phyloP scores from a whole-genome alignment of 768 basidiomycete species.

The Rhodotorula babjevae region DNA sequence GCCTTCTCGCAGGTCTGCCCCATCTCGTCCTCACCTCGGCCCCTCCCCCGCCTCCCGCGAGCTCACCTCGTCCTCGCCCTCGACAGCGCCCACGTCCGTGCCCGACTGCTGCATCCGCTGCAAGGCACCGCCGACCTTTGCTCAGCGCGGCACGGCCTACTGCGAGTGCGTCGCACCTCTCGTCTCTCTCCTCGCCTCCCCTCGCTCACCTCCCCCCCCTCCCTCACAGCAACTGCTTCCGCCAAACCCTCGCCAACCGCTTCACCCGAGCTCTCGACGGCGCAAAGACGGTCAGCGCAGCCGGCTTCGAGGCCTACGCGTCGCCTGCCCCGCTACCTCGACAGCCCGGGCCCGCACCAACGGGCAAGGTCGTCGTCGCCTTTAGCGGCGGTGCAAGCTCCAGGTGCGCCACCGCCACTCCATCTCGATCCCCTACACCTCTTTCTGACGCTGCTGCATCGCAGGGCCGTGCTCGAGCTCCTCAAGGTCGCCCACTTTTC shows the following conservation, averaged over 20 bases:
- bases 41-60: background rate
- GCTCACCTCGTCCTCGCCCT: background rate
- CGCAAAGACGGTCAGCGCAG: background rate
- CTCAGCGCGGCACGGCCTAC: background rate
- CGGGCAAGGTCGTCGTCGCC: background rate
- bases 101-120: background rate
- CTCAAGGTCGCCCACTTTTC: conserved; percentile 15
- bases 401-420: background rate
- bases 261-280: background rate
- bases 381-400: background rate
- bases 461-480: conserved; percentile 38
- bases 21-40: too few relatives aligned
- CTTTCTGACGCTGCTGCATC: too few relatives aligned
- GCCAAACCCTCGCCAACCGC: background rate
- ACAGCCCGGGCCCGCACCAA: background rate
- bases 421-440: background rate
- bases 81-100: background rate
- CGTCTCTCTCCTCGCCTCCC: background rate
- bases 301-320: background rate
- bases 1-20: background rate
- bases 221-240: background rate
- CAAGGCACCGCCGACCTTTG: background rate
- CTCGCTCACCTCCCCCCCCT: background rate
- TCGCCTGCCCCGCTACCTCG: background rate
- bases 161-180: background rate